Evolutionary conservation across 306 rosid species (phyloP), one percentile per base, ranked within the genome.

Genomic region (Coriaria nepalensis): DNA sequence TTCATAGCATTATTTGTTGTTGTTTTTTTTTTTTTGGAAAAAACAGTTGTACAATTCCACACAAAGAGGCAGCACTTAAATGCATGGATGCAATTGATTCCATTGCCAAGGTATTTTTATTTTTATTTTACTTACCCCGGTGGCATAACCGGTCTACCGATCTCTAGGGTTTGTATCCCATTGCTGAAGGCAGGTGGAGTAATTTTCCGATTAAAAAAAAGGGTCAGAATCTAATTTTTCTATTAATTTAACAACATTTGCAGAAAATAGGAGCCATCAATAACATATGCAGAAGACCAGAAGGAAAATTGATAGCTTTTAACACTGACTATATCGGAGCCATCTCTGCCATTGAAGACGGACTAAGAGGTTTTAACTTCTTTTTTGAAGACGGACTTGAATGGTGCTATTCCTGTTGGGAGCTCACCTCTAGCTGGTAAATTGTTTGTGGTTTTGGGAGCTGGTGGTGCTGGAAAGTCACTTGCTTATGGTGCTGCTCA

Each of bases 1-100:
- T 35, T 37, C 33, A 36, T 5, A 14, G 34, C 12, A 37, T 52
- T 13, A 50, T 12, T 37, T 42, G 20, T 2, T 33, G 9, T 10
- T n/a, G n/a, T n/a, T 9, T 45, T 35, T 56, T 9, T 20, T 12
- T 47, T 33, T 10, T 4, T 13, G 36, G 43, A 9, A 44, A 42
- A 20, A 45, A 48, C 71, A 73, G 79, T 35, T 68, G 75, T 57
- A 69, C 72, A 33, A 61, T 68, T 53, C 79, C 79, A 33, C 69
- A 73, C 33, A 68, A 73, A 66, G 79, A 73, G 64, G 75, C 65
- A 48, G 79, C 79, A 48, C 69, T 73, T 7, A 65, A 69, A 45
- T 73, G 74, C 69, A 64, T 68, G 74, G 62, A 73, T 43, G 72
- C 68, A 45, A 62, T 73, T 56, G 75, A 73, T 50, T 43, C 66